These are phyloP conservation scores for Flaveria ramosissima DNA, from an alignment of 129 eudicot species.

Conservation along the genomic window DNA sequence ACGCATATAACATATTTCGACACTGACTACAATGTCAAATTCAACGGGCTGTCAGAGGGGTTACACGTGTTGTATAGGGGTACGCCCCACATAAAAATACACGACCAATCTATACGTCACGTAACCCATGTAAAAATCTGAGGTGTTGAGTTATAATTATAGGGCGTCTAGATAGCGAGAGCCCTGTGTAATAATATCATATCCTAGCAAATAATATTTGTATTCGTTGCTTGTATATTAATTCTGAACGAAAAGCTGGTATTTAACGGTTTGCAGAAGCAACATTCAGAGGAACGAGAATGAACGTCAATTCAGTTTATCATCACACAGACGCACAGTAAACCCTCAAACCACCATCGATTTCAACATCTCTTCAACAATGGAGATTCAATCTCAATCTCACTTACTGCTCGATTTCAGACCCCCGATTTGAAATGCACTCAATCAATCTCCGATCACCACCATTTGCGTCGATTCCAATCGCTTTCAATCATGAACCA, in stretches of 20 bases:
- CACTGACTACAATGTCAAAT: no score
- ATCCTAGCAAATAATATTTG: no score
- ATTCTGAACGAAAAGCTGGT: neutral
- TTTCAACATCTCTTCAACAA: conserved; percentile 27
- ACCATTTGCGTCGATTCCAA: conserved; percentile 55
- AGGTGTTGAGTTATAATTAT: no score
- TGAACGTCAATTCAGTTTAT: neutral
- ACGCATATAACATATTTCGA: no score
- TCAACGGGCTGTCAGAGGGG: no score
- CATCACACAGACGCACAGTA: neutral
- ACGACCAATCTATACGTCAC: no score
- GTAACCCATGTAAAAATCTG: no score
- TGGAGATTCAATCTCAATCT: conserved; percentile 34
- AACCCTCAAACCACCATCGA: conserved; percentile 28
- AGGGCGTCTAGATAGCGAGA: no score
- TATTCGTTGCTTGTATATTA: no score
- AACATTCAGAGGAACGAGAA: neutral
- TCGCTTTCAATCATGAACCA: conserved; percentile 49
- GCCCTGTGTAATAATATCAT: no score
- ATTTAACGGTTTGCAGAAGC: neutral
- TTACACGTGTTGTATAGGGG: no score
- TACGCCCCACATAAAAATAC: no score
- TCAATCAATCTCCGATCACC: conserved; percentile 26
- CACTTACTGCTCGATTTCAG: conserved; percentile 25
- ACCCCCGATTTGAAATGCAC: conserved; percentile 65